Conservation (phyloP, 768 basidiomycete species). For the Pleurotus tuber-regium region DNA sequence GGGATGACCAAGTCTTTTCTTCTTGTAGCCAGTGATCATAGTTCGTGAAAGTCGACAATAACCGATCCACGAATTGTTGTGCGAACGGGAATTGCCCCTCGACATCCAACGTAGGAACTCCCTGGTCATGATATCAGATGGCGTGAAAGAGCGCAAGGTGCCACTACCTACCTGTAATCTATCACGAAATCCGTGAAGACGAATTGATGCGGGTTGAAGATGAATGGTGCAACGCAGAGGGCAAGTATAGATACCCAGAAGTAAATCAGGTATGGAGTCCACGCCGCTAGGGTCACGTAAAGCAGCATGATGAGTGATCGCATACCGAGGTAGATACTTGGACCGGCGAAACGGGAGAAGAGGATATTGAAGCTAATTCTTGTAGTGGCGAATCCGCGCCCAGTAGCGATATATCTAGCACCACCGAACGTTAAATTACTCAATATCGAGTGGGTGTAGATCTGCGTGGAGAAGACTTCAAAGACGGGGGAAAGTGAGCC, state of each 20-base stretch:
- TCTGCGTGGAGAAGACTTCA: constrained; percentile 98
- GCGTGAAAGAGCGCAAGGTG: not conserved
- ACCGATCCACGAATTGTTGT: constrained; percentile 98
- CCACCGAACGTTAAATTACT: constrained; percentile 98
- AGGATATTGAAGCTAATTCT: constrained; percentile 93
- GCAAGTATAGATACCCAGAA: constrained; percentile 97
- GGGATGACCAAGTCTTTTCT: constrained; percentile 93
- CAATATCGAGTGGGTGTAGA: constrained; percentile 96
- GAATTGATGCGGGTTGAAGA: constrained; percentile 99
- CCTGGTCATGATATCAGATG: constrained; percentile 37
- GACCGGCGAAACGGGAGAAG: constrained; percentile 98
- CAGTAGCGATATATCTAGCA: constrained; percentile 97
- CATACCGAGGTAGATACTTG: constrained; percentile 97
- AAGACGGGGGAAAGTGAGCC: constrained; percentile 91
- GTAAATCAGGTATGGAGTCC: constrained; percentile 92
- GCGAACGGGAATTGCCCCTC: constrained; percentile 94
- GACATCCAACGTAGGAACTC: constrained; percentile 99
- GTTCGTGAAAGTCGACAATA: constrained; percentile 98
- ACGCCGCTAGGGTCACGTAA: constrained; percentile 89
- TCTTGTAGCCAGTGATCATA: constrained; percentile 99
- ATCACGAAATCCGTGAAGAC: constrained; percentile 95
- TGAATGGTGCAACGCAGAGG: constrained; percentile 92
- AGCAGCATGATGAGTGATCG: constrained; percentile 88
- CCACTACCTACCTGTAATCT: constrained; percentile 72
- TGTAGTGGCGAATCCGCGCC: constrained; percentile 97